Evolutionary conservation across 2,329 filamentous ascomycete genomes (phyloP), one percentile per base, ranked within the genome.

Genomic region (Elsinoe ampelina): DNA sequence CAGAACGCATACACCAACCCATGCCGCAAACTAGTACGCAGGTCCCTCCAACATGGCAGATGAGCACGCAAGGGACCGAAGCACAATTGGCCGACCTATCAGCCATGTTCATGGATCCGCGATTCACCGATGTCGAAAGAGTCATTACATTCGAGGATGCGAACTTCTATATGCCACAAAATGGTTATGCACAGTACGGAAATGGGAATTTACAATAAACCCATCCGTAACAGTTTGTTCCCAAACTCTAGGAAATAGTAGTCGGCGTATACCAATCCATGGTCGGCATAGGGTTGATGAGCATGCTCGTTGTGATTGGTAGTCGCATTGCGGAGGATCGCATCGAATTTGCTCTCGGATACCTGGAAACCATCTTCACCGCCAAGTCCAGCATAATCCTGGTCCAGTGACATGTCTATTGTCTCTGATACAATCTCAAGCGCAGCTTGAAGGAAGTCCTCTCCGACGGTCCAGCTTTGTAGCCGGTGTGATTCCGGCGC

Each of bases 221-320:
- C 55, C 55, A 57, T 57, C 12, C 68, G 63, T 39, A 78, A 57
- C n/a, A 79, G 60, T 47, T 72, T 70, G 54, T 78, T 78, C 5
- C 75, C 75, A 35, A 75, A 69, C 32, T 76, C 65, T 12, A 78
- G 57, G 32, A 77, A 70, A 57, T 70, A 77, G 60, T 78, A 78
- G 58, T 78, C 75, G 0, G 75, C 75, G 62, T 78, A 78, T 0
- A 78, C 75, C 17, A 78, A 59, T 1, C 75, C 75, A 63, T 77
- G 75, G 55, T 77, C 67, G 5, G 70, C 70, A 64, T 74, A 76
- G 34, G 70, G 68, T 47, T 70, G 67, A 20, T 73, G 73, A 8
- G 74, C 74, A 63, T 72, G 71, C 58, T 74, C 68, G 45, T 73
- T 75, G 60, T 75, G 74, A 56, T 77, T 77, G 10, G 75, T 74